Conservation (phyloP, 2,329 filamentous ascomycete genomes). For the Alternaria conjuncta region DNA sequence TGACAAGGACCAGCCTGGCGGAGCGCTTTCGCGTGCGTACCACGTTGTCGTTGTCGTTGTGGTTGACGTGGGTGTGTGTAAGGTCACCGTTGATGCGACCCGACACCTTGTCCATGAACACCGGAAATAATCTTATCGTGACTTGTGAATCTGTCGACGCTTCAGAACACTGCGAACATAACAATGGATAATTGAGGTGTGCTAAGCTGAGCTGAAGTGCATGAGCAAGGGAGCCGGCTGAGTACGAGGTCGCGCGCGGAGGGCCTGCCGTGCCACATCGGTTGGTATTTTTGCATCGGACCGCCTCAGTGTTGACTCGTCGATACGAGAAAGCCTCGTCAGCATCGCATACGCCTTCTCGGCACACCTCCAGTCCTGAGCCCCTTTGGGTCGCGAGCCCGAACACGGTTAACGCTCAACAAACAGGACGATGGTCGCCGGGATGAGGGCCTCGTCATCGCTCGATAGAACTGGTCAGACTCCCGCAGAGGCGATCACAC, state of each 20-base stretch:
- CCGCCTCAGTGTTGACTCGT: constrained; percentile 7
- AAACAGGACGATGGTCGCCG: neutral
- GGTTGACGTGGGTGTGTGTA: neutral
- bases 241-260: neutral
- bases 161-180: neutral
- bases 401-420: constrained; percentile 3
- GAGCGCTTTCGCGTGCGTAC: neutral
- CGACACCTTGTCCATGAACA: neutral
- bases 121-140: neutral
- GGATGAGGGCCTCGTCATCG: constrained; percentile 2
- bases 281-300: neutral
- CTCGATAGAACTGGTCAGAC: constrained; percentile 2
- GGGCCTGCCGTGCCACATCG: constrained; percentile 1
- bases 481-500: neutral
- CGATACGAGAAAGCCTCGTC: constrained; percentile 4
- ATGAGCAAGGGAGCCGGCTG: neutral
- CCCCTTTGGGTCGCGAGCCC: neutral
- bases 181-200: neutral
- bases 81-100: neutral
- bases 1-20: neutral
- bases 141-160: neutral
- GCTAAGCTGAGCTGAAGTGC: neutral
- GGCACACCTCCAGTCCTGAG: neutral
- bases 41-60: neutral
- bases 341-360: constrained; percentile 1